Conservation (phyloP, 2,329 filamentous ascomycete species). For the Tolypocladium nubicola region DNA sequence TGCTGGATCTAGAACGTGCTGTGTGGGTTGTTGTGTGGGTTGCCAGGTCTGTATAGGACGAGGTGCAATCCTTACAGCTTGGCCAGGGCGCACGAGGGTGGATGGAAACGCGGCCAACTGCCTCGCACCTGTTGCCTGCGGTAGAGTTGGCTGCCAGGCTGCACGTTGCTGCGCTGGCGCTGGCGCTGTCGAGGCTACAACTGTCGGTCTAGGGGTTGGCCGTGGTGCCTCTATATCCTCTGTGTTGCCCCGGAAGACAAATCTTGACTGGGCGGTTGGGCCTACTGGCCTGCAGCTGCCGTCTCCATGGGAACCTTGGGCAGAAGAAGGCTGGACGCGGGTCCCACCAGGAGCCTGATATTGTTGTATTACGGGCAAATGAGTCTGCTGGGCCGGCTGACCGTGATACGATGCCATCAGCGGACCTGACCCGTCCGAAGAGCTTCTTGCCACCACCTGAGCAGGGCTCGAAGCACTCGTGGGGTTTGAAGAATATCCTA, state of each 20-base stretch:
- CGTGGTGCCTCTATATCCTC: background rate
- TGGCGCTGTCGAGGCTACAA: background rate
- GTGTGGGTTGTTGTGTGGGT: too few species aligned
- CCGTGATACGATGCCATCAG: background rate
- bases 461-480: background rate
- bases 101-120: background rate
- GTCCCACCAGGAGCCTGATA: background rate
- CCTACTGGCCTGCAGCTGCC: background rate
- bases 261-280: background rate
- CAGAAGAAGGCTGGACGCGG: background rate
- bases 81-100: background rate
- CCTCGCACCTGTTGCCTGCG: background rate
- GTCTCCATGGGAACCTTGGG: too few species aligned
- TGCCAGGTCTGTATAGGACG: background rate
- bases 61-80: background rate
- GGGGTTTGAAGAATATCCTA: background rate
- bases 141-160: background rate
- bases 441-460: background rate
- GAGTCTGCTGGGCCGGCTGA: background rate
- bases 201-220: background rate
- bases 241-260: background rate
- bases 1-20: background rate
- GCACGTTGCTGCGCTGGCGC: background rate
- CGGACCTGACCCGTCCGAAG: background rate
- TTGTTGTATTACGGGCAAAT: background rate